Percentiles rank a stretch among this genome's conserved stretches.
phyloP scores from a whole-genome alignment of 805 yeast species.

The Yarrowia sp. region DNA sequence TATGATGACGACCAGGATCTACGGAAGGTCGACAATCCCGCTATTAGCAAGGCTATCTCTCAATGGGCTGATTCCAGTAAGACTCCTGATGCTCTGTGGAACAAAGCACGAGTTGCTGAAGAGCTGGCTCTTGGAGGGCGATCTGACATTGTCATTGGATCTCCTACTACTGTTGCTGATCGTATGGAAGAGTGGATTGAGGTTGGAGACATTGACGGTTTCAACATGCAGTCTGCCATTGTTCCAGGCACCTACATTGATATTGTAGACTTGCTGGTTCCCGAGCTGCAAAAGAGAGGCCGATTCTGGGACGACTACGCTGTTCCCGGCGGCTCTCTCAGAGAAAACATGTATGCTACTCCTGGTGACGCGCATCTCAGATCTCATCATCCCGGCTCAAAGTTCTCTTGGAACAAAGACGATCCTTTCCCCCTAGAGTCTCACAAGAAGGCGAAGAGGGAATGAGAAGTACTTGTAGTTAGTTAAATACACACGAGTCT shows the following conservation, averaged over 20 bases:
- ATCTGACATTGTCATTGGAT: slow-evolving; percentile 50
- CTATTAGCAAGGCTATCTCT: slow-evolving; percentile 50
- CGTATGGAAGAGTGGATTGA: slow-evolving; percentile 53
- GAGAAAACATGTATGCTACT: slow-evolving; percentile 51
- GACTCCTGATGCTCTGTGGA: slow-evolving; percentile 45
- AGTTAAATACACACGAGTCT: too few relatives aligned
- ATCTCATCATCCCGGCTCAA: slow-evolving; percentile 42
- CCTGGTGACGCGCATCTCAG: slow-evolving; percentile 43
- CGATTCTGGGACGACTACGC: slow-evolving; percentile 53
- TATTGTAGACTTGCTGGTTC: slow-evolving; percentile 51
- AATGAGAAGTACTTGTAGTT: too few relatives aligned
- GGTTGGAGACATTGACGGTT: slow-evolving; percentile 55
- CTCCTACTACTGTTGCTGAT: slow-evolving; percentile 53
- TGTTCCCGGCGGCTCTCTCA: slow-evolving; percentile 49
- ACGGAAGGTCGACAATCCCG: slow-evolving; percentile 49
- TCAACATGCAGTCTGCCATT: slow-evolving; percentile 53
- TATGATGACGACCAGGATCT: slow-evolving; percentile 50
- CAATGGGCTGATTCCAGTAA: slow-evolving; percentile 51
- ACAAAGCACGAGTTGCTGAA: slow-evolving; percentile 48
- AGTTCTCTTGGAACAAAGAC: slow-evolving; percentile 14
- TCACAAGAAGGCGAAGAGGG: slow-evolving; percentile 4
- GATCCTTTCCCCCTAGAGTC: slow-evolving; percentile 11
- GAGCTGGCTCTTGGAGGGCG: slow-evolving; percentile 50
- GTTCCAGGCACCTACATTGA: slow-evolving; percentile 53
- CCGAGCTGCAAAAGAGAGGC: slow-evolving; percentile 52